These are phyloP conservation scores for Botrytis hyacinthi DNA, from an alignment of 2,329 filamentous ascomycete genomes.

Conservation along the genomic window DNA sequence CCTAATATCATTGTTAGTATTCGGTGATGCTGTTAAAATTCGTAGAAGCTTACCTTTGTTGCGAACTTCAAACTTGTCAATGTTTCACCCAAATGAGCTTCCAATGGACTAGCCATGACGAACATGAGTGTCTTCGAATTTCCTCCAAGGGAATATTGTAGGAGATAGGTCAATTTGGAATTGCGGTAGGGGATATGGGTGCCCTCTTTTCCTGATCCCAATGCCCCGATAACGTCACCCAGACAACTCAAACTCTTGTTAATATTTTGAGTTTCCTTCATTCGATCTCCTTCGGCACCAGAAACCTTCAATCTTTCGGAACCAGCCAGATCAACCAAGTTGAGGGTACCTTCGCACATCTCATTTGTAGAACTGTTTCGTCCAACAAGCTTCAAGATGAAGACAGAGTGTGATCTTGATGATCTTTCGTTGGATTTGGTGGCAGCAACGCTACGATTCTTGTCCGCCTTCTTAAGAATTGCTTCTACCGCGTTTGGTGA, in stretches of 20 bases:
- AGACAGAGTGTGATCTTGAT: slow-evolving; percentile 92
- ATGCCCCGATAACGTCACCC: slow-evolving; percentile 88
- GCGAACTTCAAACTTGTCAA: slow-evolving; percentile 94
- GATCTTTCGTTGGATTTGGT: slow-evolving; percentile 98
- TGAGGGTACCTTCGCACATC: slow-evolving; percentile 86
- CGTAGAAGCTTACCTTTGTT: slow-evolving; percentile 66
- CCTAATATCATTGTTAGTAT: slow-evolving; percentile 43
- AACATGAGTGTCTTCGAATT: slow-evolving; percentile 99
- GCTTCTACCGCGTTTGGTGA: slow-evolving; percentile 76
- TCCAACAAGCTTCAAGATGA: slow-evolving; percentile 79
- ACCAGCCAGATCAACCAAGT: slow-evolving; percentile 92
- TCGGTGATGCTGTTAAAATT: slow-evolving; percentile 24
- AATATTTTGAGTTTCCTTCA: slow-evolving; percentile 95
- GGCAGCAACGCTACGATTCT: slow-evolving; percentile 87
- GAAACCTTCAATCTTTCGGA: slow-evolving; percentile 88
- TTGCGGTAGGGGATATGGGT: slow-evolving; percentile 91
- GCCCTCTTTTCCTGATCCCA: slow-evolving; percentile 76
- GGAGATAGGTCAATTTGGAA: slow-evolving; percentile 91
- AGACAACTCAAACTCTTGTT: slow-evolving; percentile 91
- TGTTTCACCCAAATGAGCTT: slow-evolving; percentile 88
- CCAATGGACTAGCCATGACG: slow-evolving; percentile 92
- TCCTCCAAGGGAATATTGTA: slow-evolving; percentile 91
- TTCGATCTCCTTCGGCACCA: slow-evolving; percentile 78
- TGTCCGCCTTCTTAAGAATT: slow-evolving; percentile 76
- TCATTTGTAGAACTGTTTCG: slow-evolving; percentile 72